These are phyloP conservation scores for Phytopythium vexans DNA, from an alignment of 352 stramenopile species.

Conservation along the genomic window DNA sequence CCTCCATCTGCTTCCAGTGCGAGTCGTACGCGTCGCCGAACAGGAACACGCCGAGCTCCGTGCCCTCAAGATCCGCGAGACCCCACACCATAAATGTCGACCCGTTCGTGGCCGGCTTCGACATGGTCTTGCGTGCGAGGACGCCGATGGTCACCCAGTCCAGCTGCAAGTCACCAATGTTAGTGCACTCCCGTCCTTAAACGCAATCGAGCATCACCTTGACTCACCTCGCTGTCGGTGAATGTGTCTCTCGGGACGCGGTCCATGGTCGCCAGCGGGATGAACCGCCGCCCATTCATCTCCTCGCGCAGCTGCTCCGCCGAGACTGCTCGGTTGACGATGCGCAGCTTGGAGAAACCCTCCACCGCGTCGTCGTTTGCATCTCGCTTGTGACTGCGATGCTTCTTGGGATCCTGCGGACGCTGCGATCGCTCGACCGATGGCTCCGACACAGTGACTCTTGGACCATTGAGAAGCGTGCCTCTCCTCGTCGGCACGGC, in stretches of 20 bases:
- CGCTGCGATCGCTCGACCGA: conserved; percentile 7
- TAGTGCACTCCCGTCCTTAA: neutral
- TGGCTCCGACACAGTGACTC: neutral
- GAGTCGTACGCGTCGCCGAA: conserved; percentile 65
- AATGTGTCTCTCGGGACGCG: conserved; percentile 45
- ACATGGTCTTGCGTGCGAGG: conserved; percentile 65
- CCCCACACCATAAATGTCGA: conserved; percentile 81
- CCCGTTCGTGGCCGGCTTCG: conserved; percentile 59
- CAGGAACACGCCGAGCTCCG: conserved; percentile 71
- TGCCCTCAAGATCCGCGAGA: conserved; percentile 64
- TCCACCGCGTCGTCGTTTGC: conserved; percentile 25
- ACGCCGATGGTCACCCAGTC: conserved; percentile 86
- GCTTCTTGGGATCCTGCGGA: neutral
- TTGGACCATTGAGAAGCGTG: conserved; percentile 3
- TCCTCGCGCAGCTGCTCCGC: conserved; percentile 40
- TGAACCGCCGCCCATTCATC: conserved; percentile 71
- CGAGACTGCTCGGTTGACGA: conserved; percentile 48
- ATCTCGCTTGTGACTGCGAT: conserved; percentile 8
- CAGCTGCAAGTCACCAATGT: conserved; percentile 15
- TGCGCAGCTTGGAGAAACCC: conserved; percentile 59
- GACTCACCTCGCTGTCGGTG: conserved; percentile 43
- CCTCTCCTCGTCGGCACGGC: conserved; percentile 7
- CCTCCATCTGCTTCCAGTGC: conserved; percentile 67
- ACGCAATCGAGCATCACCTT: neutral
- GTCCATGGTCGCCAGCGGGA: conserved; percentile 60